Conservation (phyloP, 2,329 filamentous ascomycete genomes). For the Neofusicoccum kwambonambiense region DNA sequence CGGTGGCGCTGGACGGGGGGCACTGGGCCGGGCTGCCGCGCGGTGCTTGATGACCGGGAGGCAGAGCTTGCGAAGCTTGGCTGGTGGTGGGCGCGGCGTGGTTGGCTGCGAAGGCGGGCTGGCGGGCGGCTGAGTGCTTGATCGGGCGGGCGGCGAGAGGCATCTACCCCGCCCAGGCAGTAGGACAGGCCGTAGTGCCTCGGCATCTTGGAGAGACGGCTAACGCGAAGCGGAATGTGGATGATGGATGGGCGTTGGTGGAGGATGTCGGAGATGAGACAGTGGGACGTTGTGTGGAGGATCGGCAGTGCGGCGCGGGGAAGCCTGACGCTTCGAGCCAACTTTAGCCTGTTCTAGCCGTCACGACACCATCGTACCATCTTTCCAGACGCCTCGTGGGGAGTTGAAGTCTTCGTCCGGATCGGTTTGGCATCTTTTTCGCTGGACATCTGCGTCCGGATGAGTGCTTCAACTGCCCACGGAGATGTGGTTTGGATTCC, state of each 20-base stretch:
- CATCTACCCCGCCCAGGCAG: neutral
- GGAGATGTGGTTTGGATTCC: no score
- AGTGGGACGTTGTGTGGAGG: neutral
- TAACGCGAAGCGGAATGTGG: neutral
- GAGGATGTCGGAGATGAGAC: neutral
- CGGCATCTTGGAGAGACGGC: neutral
- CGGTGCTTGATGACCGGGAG: neutral
- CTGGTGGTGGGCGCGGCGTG: neutral
- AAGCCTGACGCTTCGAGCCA: neutral
- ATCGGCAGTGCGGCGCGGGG: neutral
- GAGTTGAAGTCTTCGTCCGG: no score
- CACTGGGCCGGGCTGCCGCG: neutral
- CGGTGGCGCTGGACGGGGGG: neutral
- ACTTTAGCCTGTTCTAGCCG: neutral
- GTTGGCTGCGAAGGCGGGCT: neutral
- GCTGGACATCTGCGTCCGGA: no score
- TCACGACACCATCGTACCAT: no score
- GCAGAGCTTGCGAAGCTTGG: slow-evolving; percentile 1
- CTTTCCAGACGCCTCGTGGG: no score
- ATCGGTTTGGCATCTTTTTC: no score
- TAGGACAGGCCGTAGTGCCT: neutral
- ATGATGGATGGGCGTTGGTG: neutral
- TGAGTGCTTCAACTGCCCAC: no score
- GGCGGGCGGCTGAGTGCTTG: neutral
- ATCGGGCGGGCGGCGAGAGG: neutral